Percentiles rank a stretch among this genome's conserved stretches.
These are phyloP conservation scores for Waltergamsia citrina DNA, from an alignment of 2,329 filamentous ascomycete genomes.

Conservation along the genomic window DNA sequence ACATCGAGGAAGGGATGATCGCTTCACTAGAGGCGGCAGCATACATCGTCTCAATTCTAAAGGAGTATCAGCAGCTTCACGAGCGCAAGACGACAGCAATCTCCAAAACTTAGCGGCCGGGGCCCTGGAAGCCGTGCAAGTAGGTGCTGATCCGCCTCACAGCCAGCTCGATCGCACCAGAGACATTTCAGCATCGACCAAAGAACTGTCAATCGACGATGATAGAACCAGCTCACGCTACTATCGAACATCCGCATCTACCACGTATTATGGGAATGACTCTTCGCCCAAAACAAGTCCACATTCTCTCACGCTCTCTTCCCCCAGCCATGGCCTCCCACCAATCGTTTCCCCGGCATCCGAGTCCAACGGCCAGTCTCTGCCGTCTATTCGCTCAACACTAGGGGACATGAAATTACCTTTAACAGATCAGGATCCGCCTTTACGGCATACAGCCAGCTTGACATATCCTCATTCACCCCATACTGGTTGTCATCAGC, in stretches of 20 bases:
- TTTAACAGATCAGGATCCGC: conserved; percentile 21
- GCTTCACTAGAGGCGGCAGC: too few species aligned
- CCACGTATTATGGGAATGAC: too few species aligned
- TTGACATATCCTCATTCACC: conserved; percentile 23
- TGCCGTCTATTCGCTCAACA: conserved; percentile 28
- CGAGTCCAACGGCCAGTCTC: conserved; percentile 5
- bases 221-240: background rate
- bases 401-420: conserved; percentile 22
- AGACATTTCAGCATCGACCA: conserved; percentile 4
- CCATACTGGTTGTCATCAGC: conserved; percentile 18
- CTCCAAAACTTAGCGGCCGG: conserved; percentile 3
- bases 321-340: conserved; percentile 20
- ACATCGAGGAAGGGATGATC: background rate
- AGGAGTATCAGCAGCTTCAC: background rate
- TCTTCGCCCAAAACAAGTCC: background rate
- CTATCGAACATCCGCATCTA: too few species aligned
- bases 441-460: conserved; percentile 12
- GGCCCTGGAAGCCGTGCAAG: conserved; percentile 1
- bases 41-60: too few species aligned
- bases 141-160: background rate
- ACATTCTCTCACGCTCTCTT: conserved; percentile 9
- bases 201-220: conserved; percentile 4
- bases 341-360: conserved; percentile 16
- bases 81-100: background rate
- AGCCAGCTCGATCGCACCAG: background rate